A percentile compares a stretch with the other conserved stretches of the same genome.
Evolutionary conservation across 306 rosid species (phyloP).

Genomic region (Astragalus membranaceus): DNA sequence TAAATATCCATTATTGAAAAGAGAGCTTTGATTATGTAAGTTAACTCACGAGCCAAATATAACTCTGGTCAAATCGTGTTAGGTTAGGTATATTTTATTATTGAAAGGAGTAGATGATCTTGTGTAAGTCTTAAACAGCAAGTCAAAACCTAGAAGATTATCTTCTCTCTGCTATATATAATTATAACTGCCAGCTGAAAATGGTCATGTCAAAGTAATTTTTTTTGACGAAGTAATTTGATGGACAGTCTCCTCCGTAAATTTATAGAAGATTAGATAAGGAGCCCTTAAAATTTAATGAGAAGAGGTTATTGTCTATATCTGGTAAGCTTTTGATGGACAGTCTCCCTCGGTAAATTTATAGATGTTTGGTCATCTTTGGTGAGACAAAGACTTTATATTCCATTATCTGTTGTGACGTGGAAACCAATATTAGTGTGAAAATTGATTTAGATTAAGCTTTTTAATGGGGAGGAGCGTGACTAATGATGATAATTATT

Average conservation of each 20-base stretch:
- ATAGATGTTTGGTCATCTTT: slow-evolving; percentile 9
- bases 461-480: no score
- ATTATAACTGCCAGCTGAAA: slow-evolving; percentile 18
- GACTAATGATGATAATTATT: no score
- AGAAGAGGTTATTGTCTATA: no score
- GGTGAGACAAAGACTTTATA: background rate
- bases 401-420: no score
- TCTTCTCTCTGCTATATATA: background rate
- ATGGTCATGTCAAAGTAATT: slow-evolving; percentile 7
- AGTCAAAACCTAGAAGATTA: slow-evolving; percentile 24
- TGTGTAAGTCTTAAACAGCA: background rate
- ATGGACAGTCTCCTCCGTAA: no score
- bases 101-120: slow-evolving; percentile 5
- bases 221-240: no score
- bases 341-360: no score
- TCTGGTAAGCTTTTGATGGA: background rate
- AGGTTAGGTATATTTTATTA: slow-evolving; percentile 13
- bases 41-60: background rate
- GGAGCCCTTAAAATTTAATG: slow-evolving; percentile 5
- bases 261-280: slow-evolving; percentile 5
- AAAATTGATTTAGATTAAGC: no score
- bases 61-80: slow-evolving; percentile 23
- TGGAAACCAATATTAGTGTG: no score
- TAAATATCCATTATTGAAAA: background rate
- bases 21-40: background rate